Evolutionary conservation across 2,329 filamentous ascomycete species (phyloP).

Genomic region (Trichoderma lentiforme): DNA sequence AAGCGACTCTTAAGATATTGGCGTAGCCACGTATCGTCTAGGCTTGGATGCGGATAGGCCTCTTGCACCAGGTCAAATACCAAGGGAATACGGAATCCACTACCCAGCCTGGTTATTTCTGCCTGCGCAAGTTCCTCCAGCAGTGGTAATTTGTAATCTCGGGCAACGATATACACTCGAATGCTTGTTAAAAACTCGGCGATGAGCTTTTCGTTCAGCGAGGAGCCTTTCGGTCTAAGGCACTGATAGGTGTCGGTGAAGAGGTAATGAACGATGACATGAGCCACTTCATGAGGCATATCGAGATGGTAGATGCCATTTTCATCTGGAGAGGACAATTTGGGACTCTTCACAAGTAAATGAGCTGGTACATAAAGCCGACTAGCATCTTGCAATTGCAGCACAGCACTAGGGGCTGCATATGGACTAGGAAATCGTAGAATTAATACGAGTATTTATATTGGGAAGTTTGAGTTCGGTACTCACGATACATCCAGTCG

Average conservation of each 20-base stretch:
- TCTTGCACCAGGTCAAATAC: constrained; percentile 7
- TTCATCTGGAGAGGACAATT: neutral
- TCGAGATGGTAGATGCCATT: neutral
- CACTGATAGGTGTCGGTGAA: constrained; percentile 15
- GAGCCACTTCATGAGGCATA: constrained; percentile 5
- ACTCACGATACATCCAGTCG: constrained; percentile 5
- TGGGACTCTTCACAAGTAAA: neutral
- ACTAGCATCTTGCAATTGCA: constrained; percentile 3
- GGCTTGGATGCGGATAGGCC: neutral
- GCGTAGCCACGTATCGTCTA: constrained; percentile 14
- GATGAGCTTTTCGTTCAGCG: neutral
- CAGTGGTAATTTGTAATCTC: neutral
- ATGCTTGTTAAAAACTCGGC: constrained; percentile 14
- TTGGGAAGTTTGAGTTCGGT: neutral
- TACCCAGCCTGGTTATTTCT: constrained; percentile 12
- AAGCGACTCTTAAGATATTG: constrained; percentile 4
- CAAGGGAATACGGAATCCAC: neutral
- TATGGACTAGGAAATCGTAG: neutral
- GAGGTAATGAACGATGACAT: constrained; percentile 17
- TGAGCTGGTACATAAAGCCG: constrained; percentile 3
- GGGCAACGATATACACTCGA: constrained; percentile 8
- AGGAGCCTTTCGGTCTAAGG: neutral
- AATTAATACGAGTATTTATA: neutral
- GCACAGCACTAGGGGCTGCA: neutral
- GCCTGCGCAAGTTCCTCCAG: constrained; percentile 8